phyloP scores from a whole-genome alignment of 306 rosid genomes.

The Dicorynia guianensis region DNA sequence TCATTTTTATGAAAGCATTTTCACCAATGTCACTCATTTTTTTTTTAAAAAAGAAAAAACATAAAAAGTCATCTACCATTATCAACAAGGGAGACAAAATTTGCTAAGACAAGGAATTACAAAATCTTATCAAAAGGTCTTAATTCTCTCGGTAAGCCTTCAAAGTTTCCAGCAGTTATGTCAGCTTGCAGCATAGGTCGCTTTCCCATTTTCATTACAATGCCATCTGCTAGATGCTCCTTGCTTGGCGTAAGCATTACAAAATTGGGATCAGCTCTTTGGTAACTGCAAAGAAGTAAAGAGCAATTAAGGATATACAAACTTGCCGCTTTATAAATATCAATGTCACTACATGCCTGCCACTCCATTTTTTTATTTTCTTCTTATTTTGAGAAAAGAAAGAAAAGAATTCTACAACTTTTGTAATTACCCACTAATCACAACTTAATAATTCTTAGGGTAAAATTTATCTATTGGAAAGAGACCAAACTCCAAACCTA shows the following conservation, averaged over 20 bases:
- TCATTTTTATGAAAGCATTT: constrained; percentile 14
- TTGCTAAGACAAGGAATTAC: constrained; percentile 41
- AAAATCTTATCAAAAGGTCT: constrained; percentile 73
- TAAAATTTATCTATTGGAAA: too few species aligned
- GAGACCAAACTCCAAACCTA: too few species aligned
- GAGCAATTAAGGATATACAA: background rate
- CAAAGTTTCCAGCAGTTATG: constrained; percentile 79
- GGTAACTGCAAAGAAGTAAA: constrained; percentile 65
- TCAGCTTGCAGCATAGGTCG: constrained; percentile 82
- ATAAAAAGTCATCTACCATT: background rate
- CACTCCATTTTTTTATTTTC: too few species aligned
- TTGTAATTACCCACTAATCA: too few species aligned
- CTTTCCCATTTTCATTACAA: constrained; percentile 77
- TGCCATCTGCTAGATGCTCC: constrained; percentile 91
- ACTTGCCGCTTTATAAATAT: background rate
- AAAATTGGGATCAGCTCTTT: constrained; percentile 96
- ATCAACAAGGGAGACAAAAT: background rate
- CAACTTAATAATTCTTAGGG: too few species aligned
- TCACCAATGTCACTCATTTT: constrained; percentile 1
- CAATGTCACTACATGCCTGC: too few species aligned
- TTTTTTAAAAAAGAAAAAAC: too few species aligned
- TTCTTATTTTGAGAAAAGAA: too few species aligned
- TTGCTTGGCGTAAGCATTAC: constrained; percentile 93
- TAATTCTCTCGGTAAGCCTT: constrained; percentile 77
- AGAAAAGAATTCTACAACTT: too few species aligned